Evolutionary conservation across 2,329 filamentous ascomycete species (phyloP), one percentile per base, ranked within the genome.

Genomic region (Fusarium falciforme): DNA sequence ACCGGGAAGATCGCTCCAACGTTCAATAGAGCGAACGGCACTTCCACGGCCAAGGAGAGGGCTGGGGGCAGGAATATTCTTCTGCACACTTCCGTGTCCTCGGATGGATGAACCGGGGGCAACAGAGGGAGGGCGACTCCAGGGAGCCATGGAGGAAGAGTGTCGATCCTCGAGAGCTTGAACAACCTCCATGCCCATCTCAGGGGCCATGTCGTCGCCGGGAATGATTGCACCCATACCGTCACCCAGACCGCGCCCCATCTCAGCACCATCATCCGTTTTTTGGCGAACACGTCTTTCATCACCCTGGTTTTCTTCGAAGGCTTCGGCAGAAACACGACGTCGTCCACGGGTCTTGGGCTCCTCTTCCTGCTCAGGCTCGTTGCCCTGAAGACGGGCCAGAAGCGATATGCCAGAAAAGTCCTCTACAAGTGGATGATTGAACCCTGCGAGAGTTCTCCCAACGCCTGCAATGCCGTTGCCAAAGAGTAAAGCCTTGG

Each of bases 101-200:
- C 84, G 85, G 38, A 84, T 76, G 4, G 85, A 86, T 0, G 88
- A 89, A 14, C 84, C 84, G 0, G 85, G 87, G 1, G 86, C 79
- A 4, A 81, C 78, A 0, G 87, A 89, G 4, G 82, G 83, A 12
- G 78, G 71, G 4, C 85, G 86, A 70, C 87, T 88, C 88, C 88
- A 89, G 6, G 88, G 88, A 78, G 87, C 82, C 65, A 87, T 80
- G 17, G 85, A 86, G 3, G 86, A 88, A 1, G 86, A 88, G 54
- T 89, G 88, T 62, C 92, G 89, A 67, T 97, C 93, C 6, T 90
- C 89, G 62, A 96, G 87, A 9, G 89, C 88, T 1, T 89, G 87
- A 1, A 86, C 89, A 1, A 89, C 92, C 47, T 93, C 90, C 82
- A 94, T 90, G 22, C 92, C 93, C 27, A 94, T 82, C 80, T 97